Percentiles rank a stretch among this genome's conserved stretches.
These are phyloP conservation scores for Candida ipomoeae DNA, from an alignment of 805 yeast genomes.

Conservation along the genomic window DNA sequence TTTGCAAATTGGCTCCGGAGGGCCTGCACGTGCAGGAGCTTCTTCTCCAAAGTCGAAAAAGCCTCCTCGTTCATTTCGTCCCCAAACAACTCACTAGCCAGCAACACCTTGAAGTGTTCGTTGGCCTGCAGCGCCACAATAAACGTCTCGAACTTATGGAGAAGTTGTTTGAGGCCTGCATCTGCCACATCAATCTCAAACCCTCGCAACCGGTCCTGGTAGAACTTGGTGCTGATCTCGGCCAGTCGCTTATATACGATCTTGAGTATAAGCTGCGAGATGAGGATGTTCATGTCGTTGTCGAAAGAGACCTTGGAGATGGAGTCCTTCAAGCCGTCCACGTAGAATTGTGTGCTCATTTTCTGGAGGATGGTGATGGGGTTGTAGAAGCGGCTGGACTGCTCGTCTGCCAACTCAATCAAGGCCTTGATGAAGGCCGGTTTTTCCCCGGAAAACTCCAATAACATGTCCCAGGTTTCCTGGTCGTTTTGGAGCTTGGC, in stretches of 20 bases:
- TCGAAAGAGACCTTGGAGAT: conserved; percentile 60
- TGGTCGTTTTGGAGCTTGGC: conserved; percentile 62
- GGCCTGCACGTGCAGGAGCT: conserved; percentile 17
- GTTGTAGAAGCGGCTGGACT: conserved; percentile 41
- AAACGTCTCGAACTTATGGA: conserved; percentile 27
- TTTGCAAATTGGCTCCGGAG: neutral
- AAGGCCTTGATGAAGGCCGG: conserved; percentile 77
- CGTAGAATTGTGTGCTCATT: conserved; percentile 58
- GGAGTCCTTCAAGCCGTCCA: conserved; percentile 61
- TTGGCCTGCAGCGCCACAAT: conserved; percentile 12
- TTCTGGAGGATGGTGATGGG: conserved; percentile 65
- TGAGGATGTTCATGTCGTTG: conserved; percentile 49
- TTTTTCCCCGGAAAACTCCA: conserved; percentile 64
- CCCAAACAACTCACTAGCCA: conserved; percentile 6
- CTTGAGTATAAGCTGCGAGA: conserved; percentile 50
- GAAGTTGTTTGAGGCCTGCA: conserved; percentile 17
- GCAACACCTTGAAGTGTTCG: conserved; percentile 1
- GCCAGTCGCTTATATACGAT: conserved; percentile 32
- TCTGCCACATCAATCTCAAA: conserved; percentile 21
- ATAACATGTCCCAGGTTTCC: conserved; percentile 76
- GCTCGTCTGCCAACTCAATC: conserved; percentile 62
- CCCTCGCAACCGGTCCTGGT: conserved; percentile 24
- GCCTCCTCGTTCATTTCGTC: conserved; percentile 6
- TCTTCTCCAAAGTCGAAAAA: conserved; percentile 14
- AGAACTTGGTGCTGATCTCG: conserved; percentile 22